Evolutionary conservation across 2,329 filamentous ascomycete genomes (phyloP).

Genomic region (Curvularia sp.): DNA sequence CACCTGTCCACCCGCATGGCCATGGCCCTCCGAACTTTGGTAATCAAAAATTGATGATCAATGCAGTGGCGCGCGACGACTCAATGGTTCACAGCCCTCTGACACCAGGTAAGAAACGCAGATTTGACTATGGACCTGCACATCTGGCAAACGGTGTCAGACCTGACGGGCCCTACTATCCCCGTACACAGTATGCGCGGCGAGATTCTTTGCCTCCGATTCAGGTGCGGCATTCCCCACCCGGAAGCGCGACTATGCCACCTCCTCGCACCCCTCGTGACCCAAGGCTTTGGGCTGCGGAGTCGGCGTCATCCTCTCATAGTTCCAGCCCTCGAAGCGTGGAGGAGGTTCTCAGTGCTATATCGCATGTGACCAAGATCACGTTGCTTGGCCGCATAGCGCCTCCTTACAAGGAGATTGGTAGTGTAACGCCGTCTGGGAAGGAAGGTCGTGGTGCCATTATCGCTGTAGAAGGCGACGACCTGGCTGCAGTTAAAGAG

Average conservation of each 20-base stretch:
- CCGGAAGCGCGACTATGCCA: slow-evolving; percentile 43
- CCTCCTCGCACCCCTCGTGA: slow-evolving; percentile 45
- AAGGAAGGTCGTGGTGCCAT: slow-evolving; percentile 71
- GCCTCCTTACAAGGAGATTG: slow-evolving; percentile 62
- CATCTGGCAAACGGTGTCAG: slow-evolving; percentile 60
- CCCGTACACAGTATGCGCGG: slow-evolving; percentile 26
- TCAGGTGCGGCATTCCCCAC: slow-evolving; percentile 41
- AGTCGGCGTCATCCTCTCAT: slow-evolving; percentile 14
- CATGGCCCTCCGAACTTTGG: slow-evolving; percentile 38
- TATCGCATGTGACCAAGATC: slow-evolving; percentile 78
- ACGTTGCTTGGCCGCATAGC: slow-evolving; percentile 77
- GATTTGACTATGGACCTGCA: slow-evolving; percentile 47
- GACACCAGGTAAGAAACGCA: slow-evolving; percentile 47
- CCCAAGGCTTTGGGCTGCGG: slow-evolving; percentile 20
- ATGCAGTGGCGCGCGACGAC: slow-evolving; percentile 33
- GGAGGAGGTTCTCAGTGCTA: slow-evolving; percentile 76
- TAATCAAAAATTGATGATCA: slow-evolving; percentile 34
- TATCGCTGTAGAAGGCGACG: slow-evolving; percentile 81
- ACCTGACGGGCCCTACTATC: slow-evolving; percentile 59
- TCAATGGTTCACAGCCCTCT: slow-evolving; percentile 39
- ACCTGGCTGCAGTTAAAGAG: slow-evolving; percentile 66
- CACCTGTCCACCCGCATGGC: slow-evolving; percentile 37
- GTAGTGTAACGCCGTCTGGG: slow-evolving; percentile 39
- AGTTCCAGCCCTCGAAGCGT: slow-evolving; percentile 54
- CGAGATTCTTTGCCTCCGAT: slow-evolving; percentile 47